phyloP scores from a whole-genome alignment of 2,329 filamentous ascomycete species.

The Cytospora mali region DNA sequence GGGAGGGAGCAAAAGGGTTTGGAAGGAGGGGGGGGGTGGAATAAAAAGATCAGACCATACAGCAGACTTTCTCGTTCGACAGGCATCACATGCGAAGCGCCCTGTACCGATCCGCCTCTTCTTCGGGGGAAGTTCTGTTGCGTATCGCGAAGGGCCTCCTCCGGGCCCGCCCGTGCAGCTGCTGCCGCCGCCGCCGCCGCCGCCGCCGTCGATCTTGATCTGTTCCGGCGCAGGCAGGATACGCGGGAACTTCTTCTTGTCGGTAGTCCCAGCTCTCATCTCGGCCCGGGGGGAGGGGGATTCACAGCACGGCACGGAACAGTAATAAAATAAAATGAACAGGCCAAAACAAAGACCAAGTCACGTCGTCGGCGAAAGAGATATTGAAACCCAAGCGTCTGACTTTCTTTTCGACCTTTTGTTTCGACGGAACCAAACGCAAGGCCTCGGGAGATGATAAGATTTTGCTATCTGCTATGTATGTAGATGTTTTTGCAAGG shows the following conservation, averaged over 20 bases:
- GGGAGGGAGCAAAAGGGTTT: not conserved
- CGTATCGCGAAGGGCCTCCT: not conserved
- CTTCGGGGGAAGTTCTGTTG: not conserved
- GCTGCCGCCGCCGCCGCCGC: not conserved
- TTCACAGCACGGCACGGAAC: not conserved
- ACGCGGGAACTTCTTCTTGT: slow-evolving; percentile 12
- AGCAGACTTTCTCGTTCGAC: slow-evolving; percentile 22
- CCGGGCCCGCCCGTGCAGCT: not conserved
- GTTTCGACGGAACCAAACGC: not conserved
- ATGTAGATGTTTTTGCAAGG: not conserved
- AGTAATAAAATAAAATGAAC: no score
- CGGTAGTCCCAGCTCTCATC: not conserved
- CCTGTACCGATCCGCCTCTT: slow-evolving; percentile 13
- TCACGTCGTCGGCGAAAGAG: not conserved
- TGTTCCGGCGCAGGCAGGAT: slow-evolving; percentile 16
- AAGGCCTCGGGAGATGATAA: not conserved
- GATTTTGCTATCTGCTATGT: not conserved
- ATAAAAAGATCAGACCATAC: not conserved
- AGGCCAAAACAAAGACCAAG: not conserved
- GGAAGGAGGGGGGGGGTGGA: not conserved
- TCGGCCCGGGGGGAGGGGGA: not conserved
- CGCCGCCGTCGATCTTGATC: not conserved
- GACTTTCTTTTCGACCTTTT: not conserved
- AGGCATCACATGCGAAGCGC: slow-evolving; percentile 23
- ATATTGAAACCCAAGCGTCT: not conserved